These are phyloP conservation scores for Jimgerdemannia lactiflua DNA, from an alignment of 192 early-diverging fungal genomes.

Conservation along the genomic window DNA sequence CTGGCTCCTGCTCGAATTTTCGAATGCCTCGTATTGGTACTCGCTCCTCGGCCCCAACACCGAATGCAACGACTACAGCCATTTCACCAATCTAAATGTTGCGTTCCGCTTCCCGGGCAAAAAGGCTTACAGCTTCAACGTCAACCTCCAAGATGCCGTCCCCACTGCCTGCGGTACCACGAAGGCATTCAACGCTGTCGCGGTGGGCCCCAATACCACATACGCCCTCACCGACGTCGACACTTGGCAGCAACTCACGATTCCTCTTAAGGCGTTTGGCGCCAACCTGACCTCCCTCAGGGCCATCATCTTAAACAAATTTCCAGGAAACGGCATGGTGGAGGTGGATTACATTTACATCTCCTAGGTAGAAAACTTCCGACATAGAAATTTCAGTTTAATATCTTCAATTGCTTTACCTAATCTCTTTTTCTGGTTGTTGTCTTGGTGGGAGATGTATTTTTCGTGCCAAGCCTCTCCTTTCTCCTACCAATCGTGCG, in stretches of 20 bases:
- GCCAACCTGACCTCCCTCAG: neutral
- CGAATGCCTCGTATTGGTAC: conserved; percentile 13
- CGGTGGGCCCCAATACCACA: neutral
- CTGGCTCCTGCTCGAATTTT: conserved; percentile 11
- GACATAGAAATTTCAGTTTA: too few relatives aligned
- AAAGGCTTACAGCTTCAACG: neutral
- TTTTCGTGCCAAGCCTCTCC: neutral
- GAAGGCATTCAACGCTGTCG: neutral
- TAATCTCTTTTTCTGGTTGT: neutral
- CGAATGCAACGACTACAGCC: conserved; percentile 19
- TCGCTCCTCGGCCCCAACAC: conserved; percentile 1
- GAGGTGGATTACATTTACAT: neutral
- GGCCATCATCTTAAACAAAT: neutral
- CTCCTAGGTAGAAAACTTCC: neutral
- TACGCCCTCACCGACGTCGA: neutral
- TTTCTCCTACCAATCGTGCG: neutral
- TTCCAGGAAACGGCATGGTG: neutral
- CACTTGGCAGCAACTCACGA: conserved; percentile 1
- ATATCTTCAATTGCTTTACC: neutral
- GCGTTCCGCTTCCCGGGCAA: conserved; percentile 15
- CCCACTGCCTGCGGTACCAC: neutral
- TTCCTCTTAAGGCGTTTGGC: conserved; percentile 1
- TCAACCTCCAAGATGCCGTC: neutral
- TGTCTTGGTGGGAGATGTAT: neutral
- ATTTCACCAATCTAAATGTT: conserved; percentile 11